Percentiles rank a stretch among this genome's conserved stretches.
Conservation (phyloP, 2,329 filamentous ascomycete species). For the Fusarium euwallaceae region DNA sequence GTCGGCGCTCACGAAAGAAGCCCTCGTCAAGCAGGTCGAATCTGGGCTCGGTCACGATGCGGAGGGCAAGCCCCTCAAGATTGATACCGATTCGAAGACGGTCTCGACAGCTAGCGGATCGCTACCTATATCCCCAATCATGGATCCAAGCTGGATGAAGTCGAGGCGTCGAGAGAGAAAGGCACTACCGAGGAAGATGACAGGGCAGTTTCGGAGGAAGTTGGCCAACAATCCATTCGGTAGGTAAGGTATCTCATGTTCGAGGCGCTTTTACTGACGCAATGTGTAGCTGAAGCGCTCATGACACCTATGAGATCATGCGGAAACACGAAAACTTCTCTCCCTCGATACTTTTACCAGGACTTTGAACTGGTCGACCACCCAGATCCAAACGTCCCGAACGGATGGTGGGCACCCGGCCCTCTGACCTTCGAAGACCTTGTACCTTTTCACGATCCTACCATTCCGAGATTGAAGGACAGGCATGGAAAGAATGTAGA, state of each 20-base stretch:
- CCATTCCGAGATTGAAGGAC: too few relatives aligned
- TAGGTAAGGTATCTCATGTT: conserved; percentile 49
- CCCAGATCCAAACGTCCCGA: conserved; percentile 64
- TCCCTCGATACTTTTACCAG: conserved; percentile 75
- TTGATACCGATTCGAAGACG: conserved; percentile 58
- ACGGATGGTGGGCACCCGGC: conserved; percentile 69
- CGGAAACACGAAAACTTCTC: conserved; percentile 56
- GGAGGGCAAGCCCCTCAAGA: conserved; percentile 47
- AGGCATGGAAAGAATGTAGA: too few relatives aligned
- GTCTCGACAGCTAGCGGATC: conserved; percentile 60
- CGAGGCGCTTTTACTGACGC: neutral
- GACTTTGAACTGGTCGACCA: conserved; percentile 69
- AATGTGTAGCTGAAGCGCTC: conserved; percentile 68
- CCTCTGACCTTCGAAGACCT: conserved; percentile 51
- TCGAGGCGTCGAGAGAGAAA: conserved; percentile 49
- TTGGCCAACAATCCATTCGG: conserved; percentile 75
- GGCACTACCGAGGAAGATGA: conserved; percentile 47
- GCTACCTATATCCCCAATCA: conserved; percentile 67
- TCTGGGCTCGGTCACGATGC: conserved; percentile 49
- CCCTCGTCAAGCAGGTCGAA: conserved; percentile 50
- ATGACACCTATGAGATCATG: conserved; percentile 72
- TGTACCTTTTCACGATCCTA: conserved; percentile 32
- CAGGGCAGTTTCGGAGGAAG: conserved; percentile 67
- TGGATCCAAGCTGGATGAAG: conserved; percentile 64
- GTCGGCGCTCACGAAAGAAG: conserved; percentile 45